Conservation (phyloP, 352 stramenopile species). For the Blastocystis sp. region DNA sequence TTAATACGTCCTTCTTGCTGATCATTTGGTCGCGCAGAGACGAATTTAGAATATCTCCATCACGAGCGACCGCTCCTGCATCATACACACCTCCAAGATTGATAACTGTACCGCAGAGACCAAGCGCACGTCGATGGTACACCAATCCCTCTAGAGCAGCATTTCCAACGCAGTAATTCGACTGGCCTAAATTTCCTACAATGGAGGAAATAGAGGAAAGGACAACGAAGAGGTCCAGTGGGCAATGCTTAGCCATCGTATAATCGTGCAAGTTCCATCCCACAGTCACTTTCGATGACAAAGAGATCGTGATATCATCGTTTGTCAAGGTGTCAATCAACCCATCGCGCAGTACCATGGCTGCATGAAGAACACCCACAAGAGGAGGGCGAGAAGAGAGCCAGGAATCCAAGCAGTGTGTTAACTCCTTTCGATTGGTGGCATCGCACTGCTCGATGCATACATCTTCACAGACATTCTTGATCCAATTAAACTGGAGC, state of each 20-base stretch:
- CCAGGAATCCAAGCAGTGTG: background rate
- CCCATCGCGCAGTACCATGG: conserved; percentile 54
- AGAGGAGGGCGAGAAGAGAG: background rate
- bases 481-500: background rate
- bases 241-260: background rate
- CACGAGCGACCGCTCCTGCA: conserved; percentile 29
- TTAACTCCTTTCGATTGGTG: background rate
- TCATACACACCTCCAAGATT: conserved; percentile 56
- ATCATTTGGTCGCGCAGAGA: conserved; percentile 30
- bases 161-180: conserved; percentile 54
- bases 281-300: background rate
- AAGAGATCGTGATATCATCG: background rate
- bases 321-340: background rate
- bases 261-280: conserved; percentile 56
- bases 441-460: background rate
- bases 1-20: conserved; percentile 24
- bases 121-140: background rate
- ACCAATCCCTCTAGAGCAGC: conserved; percentile 13
- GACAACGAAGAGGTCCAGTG: conserved; percentile 42
- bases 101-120: background rate
- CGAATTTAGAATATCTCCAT: conserved; percentile 14
- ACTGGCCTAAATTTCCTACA: conserved; percentile 48
- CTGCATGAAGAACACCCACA: background rate
- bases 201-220: conserved; percentile 23
- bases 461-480: background rate